Percentiles rank a stretch among this genome's conserved stretches.
phyloP scores from a whole-genome alignment of 495 filamentous ascomycete genomes.

The Bacidia gigantensis region DNA sequence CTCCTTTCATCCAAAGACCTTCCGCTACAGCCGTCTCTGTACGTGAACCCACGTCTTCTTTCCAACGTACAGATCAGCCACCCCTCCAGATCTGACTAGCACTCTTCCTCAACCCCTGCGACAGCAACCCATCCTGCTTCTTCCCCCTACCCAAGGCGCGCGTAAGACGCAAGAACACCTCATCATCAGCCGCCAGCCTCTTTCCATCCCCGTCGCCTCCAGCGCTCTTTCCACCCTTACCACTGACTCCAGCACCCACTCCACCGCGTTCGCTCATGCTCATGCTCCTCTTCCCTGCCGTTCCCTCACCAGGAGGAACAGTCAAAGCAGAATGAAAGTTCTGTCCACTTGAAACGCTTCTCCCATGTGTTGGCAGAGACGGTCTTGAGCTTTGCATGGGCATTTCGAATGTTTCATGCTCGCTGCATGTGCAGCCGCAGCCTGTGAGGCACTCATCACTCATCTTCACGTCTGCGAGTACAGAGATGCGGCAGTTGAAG shows the following conservation, averaged over 20 bases:
- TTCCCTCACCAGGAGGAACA: background rate
- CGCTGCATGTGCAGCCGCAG: slow-evolving; percentile 38
- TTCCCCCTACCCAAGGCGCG: background rate
- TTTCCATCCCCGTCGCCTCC: background rate
- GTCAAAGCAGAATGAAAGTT: background rate
- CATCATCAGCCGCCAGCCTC: background rate
- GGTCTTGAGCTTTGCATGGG: slow-evolving; percentile 19
- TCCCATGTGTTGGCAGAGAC: background rate
- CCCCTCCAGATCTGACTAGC: background rate
- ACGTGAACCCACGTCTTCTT: too few species aligned
- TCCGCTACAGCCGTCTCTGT: too few species aligned
- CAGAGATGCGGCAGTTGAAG: slow-evolving; percentile 35
- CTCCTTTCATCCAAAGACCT: too few species aligned
- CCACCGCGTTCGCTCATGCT: background rate
- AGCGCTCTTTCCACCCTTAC: background rate
- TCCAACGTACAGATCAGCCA: too few species aligned
- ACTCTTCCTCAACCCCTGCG: slow-evolving; percentile 14
- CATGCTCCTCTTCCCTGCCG: background rate
- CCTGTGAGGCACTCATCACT: slow-evolving; percentile 29
- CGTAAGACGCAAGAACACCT: background rate
- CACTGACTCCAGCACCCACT: too few species aligned
- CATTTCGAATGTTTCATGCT: slow-evolving; percentile 22
- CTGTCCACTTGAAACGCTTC: background rate
- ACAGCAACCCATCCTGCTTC: slow-evolving; percentile 21
- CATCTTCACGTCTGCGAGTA: slow-evolving; percentile 29